Evolutionary conservation across 495 filamentous ascomycete species (phyloP).

Genomic region (Neurospora sp.): DNA sequence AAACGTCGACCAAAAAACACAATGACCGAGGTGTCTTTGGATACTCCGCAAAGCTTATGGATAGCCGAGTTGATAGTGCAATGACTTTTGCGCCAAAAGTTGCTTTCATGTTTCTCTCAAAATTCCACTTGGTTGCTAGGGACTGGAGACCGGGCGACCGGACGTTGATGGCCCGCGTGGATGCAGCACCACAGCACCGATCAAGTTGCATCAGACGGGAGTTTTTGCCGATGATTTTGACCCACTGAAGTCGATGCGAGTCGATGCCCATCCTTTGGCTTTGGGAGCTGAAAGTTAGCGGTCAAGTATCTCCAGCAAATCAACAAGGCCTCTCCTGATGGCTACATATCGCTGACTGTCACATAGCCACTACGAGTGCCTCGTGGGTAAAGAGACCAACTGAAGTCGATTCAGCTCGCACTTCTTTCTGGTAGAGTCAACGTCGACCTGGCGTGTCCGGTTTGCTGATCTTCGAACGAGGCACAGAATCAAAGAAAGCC

Average conservation of each 20-base stretch:
- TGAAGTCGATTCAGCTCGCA: background rate
- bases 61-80: background rate
- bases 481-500: background rate
- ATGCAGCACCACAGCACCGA: background rate
- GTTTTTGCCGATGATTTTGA: background rate
- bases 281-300: background rate
- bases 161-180: background rate
- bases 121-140: background rate
- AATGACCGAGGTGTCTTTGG: background rate
- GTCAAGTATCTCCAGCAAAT: background rate
- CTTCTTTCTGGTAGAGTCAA: background rate
- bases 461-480: background rate
- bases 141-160: background rate
- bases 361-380: background rate
- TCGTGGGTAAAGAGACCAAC: background rate
- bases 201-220: background rate
- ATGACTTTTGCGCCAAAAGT: background rate
- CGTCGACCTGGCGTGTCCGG: background rate
- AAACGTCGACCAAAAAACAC: background rate
- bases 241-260: background rate
- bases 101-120: background rate
- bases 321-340: background rate
- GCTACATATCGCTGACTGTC: background rate
- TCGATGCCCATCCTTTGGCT: background rate
- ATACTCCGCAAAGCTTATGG: background rate